Evolutionary conservation across 805 yeast species (phyloP).

Genomic region (Candida yuanshanica): DNA sequence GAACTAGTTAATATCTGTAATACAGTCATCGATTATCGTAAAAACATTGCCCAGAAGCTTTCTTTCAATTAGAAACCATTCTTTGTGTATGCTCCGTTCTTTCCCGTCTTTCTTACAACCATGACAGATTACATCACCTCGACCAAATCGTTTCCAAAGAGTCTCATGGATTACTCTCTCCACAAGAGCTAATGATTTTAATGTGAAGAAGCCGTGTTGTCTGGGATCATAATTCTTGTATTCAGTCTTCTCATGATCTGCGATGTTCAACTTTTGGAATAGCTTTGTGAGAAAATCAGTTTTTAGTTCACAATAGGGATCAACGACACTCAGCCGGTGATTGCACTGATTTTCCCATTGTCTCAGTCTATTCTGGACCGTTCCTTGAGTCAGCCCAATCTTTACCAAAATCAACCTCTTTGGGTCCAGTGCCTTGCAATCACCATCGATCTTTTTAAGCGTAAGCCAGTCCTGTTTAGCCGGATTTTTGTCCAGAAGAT

Average conservation of each 20-base stretch:
- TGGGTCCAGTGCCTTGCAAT: slow-evolving; percentile 16
- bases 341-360: slow-evolving; percentile 24
- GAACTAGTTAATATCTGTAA: too few relatives aligned
- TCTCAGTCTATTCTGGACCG: slow-evolving; percentile 12
- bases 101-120: slow-evolving; percentile 14
- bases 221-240: slow-evolving; percentile 4
- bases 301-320: slow-evolving; percentile 9
- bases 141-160: slow-evolving; percentile 13
- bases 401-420: slow-evolving; percentile 18
- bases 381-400: slow-evolving; percentile 21
- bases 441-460: slow-evolving; percentile 3
- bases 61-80: slow-evolving; percentile 23
- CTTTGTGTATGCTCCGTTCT: slow-evolving; percentile 17
- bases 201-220: slow-evolving; percentile 14
- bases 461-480: slow-evolving; percentile 19
- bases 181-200: slow-evolving; percentile 5
- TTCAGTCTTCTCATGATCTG: background rate
- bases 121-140: slow-evolving; percentile 21
- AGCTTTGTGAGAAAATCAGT: slow-evolving; percentile 1
- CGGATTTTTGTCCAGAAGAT: slow-evolving; percentile 13
- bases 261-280: slow-evolving; percentile 6
- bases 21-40: slow-evolving; percentile 10
- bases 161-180: slow-evolving; percentile 18
- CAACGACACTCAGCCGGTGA: slow-evolving; percentile 12
- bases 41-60: slow-evolving; percentile 9